Conservation (phyloP, 768 basidiomycete species). For the Russula virescens region DNA sequence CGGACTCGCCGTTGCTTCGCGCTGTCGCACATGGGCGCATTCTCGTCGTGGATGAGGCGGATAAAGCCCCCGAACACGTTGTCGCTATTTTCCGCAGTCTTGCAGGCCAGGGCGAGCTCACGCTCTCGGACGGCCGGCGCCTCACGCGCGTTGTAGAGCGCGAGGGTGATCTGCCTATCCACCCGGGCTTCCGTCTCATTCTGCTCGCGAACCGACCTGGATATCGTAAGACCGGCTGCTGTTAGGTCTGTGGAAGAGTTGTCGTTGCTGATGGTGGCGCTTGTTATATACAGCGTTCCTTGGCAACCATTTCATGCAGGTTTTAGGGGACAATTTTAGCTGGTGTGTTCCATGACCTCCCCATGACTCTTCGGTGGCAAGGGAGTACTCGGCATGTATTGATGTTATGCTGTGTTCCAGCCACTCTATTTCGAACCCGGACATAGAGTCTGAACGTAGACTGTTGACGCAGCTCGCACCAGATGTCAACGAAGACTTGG, state of each 20-base stretch:
- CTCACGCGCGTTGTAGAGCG: not conserved
- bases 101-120: constrained; percentile 58
- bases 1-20: not conserved
- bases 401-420: not conserved
- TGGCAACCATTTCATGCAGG: not conserved
- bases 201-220: constrained; percentile 63
- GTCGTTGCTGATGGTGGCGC: not conserved
- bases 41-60: not conserved
- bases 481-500: not conserved
- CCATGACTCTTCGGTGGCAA: not conserved
- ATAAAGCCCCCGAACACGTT: not conserved
- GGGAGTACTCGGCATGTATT: not conserved
- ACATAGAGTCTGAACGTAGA: not conserved
- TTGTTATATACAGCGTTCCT: not conserved
- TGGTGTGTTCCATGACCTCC: not conserved
- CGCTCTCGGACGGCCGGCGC: constrained; percentile 56
- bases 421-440: not conserved
- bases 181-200: constrained; percentile 45
- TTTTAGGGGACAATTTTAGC: not conserved
- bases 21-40: not conserved
- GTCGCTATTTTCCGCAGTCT: not conserved
- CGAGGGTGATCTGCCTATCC: not conserved
- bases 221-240: constrained; percentile 44
- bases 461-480: not conserved
- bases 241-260: not conserved